phyloP scores from a whole-genome alignment of 768 basidiomycete genomes.

The Tremella mesenterica region DNA sequence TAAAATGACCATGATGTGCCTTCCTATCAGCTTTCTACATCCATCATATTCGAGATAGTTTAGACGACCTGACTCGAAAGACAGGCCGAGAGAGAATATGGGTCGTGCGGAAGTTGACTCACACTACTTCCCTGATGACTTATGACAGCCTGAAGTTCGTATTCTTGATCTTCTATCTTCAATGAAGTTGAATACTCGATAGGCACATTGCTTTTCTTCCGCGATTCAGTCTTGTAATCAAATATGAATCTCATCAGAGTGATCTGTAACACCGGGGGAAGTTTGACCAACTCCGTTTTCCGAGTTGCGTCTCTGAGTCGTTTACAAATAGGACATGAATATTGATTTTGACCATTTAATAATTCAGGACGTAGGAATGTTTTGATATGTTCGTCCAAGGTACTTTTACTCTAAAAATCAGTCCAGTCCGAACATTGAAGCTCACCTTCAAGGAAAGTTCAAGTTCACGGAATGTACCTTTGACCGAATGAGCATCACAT shows the following conservation, averaged over 20 bases:
- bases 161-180: conserved; percentile 59
- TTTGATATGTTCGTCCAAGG: conserved; percentile 63
- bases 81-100: too few species aligned
- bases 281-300: conserved; percentile 57
- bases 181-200: conserved; percentile 68
- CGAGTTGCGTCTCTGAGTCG: conserved; percentile 69
- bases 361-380: conserved; percentile 60
- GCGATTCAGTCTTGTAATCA: conserved; percentile 64
- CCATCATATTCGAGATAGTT: too few species aligned
- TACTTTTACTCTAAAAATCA: conserved; percentile 6
- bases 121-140: conserved; percentile 88
- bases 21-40: conserved; percentile 36
- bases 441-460: conserved; percentile 72
- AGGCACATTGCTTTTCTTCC: conserved; percentile 76
- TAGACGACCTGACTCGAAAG: too few species aligned
- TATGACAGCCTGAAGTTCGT: conserved; percentile 75
- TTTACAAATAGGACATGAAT: conserved; percentile 68
- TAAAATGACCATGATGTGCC: conserved; percentile 43
- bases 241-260: conserved; percentile 90
- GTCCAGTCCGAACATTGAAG: background rate
- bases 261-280: conserved; percentile 83
- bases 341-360: conserved; percentile 75
- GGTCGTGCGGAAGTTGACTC: conserved; percentile 51
- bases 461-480: conserved; percentile 67
- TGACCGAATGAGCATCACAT: too few species aligned